Evolutionary conservation across 495 filamentous ascomycete genomes (phyloP), one percentile per base, ranked within the genome.

Genomic region (Xylona heveae): DNA sequence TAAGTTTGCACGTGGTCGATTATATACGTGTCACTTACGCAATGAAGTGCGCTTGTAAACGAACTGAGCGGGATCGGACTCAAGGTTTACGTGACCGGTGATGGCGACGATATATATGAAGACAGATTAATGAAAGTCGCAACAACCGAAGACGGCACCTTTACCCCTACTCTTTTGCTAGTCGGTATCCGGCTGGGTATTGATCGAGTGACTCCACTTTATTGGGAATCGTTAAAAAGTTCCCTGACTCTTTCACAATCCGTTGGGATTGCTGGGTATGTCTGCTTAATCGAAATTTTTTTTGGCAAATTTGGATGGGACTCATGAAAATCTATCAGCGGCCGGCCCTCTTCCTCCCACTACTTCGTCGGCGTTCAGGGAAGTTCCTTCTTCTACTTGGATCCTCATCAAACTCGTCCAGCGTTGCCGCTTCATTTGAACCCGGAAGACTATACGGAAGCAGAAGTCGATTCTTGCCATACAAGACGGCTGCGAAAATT

Each of bases 361-460:
- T 99, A 95, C 47, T 99, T 99, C 45, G 59, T 95, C 34, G 90
- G 83, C n/a, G 68, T 74, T n/a, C 90, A 99, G 53, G 78, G 74
- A 18, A 66, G 74, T 27, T 59, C 73, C 41, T 66, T 95, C 38
- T 99, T 95, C 57, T 99, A 94, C 51, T 70, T 95, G 6, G 90
- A 99, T 42, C 90, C 88, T 8, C 90, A 99, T 42, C 59, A 63
- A 35, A 85, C 79, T 1, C 68, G 77, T 24, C 71, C 67, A 8
- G 62, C 68, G 1, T 55, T 88, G 8, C 71, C 68, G 1, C 64
- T 66, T 31, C 61, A 59, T 34, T 41, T 51, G 6, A 40, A 63
- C 12, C 51, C 56, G 2, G 36, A 53, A 10, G 45, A 63, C 10
- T 82, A 79, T 44, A 70, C 68, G 0, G 31, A 51, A 19, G 75